A percentile compares a stretch with the other conserved stretches of the same genome.
Evolutionary conservation across 2,329 filamentous ascomycete genomes (phyloP).

Genomic region (Aspergillus phoenicis): DNA sequence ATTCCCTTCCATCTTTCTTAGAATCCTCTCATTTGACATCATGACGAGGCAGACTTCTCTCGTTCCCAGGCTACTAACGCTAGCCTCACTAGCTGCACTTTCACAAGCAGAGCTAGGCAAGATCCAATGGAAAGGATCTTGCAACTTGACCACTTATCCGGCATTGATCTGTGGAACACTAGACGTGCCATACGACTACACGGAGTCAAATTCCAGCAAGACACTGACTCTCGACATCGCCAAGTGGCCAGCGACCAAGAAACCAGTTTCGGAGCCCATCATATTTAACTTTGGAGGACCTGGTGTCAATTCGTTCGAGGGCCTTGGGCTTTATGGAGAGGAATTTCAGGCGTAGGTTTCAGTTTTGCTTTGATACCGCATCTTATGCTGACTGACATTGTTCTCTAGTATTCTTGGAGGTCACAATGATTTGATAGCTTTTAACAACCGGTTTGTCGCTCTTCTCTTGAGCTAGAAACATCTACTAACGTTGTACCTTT

Average conservation of each 20-base stretch:
- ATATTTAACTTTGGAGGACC: constrained; percentile 15
- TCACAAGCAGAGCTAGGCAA: constrained; percentile 7
- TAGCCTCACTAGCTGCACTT: background rate
- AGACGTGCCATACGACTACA: constrained; percentile 18
- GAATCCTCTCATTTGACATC: background rate
- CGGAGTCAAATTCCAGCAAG: constrained; percentile 4
- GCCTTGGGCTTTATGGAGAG: background rate
- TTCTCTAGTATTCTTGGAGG: constrained; percentile 13
- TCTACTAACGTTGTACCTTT: too few relatives aligned
- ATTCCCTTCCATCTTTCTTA: background rate
- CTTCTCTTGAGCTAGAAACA: too few relatives aligned
- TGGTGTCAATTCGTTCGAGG: background rate
- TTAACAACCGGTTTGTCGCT: constrained; percentile 7
- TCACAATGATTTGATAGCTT: constrained; percentile 12
- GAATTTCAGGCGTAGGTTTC: background rate
- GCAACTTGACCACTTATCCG: background rate
- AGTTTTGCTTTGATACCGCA: background rate
- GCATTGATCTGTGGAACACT: constrained; percentile 10
- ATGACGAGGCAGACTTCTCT: background rate
- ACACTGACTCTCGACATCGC: constrained; percentile 11
- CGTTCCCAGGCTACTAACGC: background rate
- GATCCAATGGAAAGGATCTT: constrained; percentile 4
- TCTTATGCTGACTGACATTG: constrained; percentile 1
- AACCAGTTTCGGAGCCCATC: constrained; percentile 8
- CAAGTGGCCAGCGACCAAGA: constrained; percentile 14